Base-by-base conservation (phyloP, 2,329 filamentous ascomycete species). In the Onygenales sp. region DNA sequence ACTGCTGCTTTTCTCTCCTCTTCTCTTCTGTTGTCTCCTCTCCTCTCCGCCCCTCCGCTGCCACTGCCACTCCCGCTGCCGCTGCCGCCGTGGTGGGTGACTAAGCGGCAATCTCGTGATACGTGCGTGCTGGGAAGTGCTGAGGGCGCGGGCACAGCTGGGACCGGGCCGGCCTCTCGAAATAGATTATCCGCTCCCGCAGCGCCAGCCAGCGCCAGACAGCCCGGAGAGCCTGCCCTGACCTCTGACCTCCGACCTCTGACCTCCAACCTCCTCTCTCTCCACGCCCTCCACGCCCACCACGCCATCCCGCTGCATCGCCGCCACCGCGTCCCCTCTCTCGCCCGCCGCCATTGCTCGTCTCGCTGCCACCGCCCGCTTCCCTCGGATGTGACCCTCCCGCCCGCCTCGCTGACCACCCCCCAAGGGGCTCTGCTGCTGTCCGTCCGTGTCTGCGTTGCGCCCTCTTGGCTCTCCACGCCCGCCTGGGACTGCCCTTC, bases 51-150 rank as follows among this genome's bases (percentile, higher is more conserved):
- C 39, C 31, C 13, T 32, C 21, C 42, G 27, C 43, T 50, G 6
- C 27, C 13, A 14, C 36, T 43, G 17, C 35, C 13, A 14, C 36
- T 43, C 13, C 35, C 43, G 31, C 33, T 42, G 33, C 21, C 48
- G 42, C 31, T 48, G 39, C n/a, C 47, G n/a, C 9, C 32, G 43
- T 43, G 33, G 32, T 27, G 31, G 39, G 31, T 36, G 39, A 46
- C 10, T 41, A 43, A 43, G n/a, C 51, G 7, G 11, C 11, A 7
- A 13, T 21, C 55, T 51, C 43, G 53, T 55, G 55, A 55, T 45
- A 49, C 53, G 33, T 31, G 42, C 54, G 57, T 59, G 57, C 45
- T 54, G 17, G 47, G 50, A 54, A 46, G 9, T 59, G 50, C 57
- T 21, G 11, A 3, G n/a, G 14, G 35, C 43, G 21, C 39, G 57